Evolutionary conservation across 768 basidiomycete genomes (phyloP).

Genomic region (Phallus indusiatus): DNA sequence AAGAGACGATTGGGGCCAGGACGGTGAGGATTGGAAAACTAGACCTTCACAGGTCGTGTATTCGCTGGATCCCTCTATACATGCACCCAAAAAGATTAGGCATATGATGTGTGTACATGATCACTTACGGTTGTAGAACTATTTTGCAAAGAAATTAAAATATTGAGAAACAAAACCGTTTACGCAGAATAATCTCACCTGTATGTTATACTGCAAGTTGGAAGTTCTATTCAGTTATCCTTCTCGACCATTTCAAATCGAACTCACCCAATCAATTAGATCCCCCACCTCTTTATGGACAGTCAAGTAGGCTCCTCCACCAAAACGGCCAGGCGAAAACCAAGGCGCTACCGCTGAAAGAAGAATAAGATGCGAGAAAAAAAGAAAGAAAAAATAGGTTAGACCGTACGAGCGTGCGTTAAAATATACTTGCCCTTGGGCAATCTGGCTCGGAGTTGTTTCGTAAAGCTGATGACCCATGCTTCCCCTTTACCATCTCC

Average conservation of each 20-base stretch:
- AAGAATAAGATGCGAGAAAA: neutral
- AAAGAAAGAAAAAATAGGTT: neutral
- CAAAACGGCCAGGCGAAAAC: constrained; percentile 21
- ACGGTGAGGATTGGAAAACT: constrained; percentile 44
- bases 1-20: constrained; percentile 54
- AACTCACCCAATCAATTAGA: constrained; percentile 58
- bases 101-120: neutral
- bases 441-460: constrained; percentile 37
- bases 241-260: neutral
- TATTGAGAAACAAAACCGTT: no score
- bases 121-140: constrained; percentile 32
- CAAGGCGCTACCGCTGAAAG: constrained; percentile 36
- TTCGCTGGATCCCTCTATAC: constrained; percentile 47
- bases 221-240: constrained; percentile 14
- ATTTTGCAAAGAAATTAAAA: no score
- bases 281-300: constrained; percentile 44
- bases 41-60: constrained; percentile 57
- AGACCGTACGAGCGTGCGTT: constrained; percentile 45
- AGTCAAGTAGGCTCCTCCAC: constrained; percentile 42
- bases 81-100: neutral
- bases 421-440: constrained; percentile 40
- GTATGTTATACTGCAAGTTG: constrained; percentile 12
- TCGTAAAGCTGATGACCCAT: constrained; percentile 48
- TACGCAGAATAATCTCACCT: neutral
- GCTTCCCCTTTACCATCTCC: constrained; percentile 23